phyloP scores from a whole-genome alignment of 2,329 filamentous ascomycete genomes.

The Talaromyces piceae region DNA sequence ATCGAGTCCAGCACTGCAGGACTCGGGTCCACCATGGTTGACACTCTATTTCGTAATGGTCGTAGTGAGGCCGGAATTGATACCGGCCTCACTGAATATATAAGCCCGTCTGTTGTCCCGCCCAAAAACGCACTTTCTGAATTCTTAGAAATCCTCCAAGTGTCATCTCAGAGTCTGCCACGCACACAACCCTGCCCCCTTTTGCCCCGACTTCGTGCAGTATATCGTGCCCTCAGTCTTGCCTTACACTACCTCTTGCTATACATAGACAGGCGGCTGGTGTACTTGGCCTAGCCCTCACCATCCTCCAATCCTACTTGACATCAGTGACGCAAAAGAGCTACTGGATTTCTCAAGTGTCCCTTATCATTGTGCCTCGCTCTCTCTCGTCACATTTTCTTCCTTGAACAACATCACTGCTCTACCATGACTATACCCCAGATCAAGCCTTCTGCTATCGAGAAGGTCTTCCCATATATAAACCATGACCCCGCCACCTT shows the following conservation, averaged over 20 bases:
- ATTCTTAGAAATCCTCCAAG: constrained; percentile 14
- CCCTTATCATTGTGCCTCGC: no score
- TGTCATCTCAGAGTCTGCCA: constrained; percentile 1
- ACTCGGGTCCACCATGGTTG: constrained; percentile 10
- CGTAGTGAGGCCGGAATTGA: constrained; percentile 37
- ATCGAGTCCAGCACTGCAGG: constrained; percentile 15
- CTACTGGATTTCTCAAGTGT: no score
- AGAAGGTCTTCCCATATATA: constrained; percentile 38
- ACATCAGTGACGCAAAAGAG: no score
- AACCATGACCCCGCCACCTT: constrained; percentile 36
- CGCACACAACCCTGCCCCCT: constrained; percentile 11
- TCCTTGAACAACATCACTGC: constrained; percentile 2
- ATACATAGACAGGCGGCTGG: neutral
- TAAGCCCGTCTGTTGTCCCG: constrained; percentile 32
- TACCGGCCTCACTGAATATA: constrained; percentile 39
- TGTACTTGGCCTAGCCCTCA: neutral
- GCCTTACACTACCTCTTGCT: neutral
- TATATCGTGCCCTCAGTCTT: neutral
- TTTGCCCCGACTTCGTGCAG: constrained; percentile 13
- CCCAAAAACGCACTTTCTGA: constrained; percentile 16
- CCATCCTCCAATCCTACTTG: constrained; percentile 11
- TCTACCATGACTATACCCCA: constrained; percentile 30
- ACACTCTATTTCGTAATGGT: constrained; percentile 9
- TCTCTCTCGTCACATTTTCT: constrained; percentile 3
- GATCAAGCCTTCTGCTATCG: constrained; percentile 26